Evolutionary conservation across 1,284 basidiomycete species (phyloP).

Genomic region (Ceratobasidium sp.): DNA sequence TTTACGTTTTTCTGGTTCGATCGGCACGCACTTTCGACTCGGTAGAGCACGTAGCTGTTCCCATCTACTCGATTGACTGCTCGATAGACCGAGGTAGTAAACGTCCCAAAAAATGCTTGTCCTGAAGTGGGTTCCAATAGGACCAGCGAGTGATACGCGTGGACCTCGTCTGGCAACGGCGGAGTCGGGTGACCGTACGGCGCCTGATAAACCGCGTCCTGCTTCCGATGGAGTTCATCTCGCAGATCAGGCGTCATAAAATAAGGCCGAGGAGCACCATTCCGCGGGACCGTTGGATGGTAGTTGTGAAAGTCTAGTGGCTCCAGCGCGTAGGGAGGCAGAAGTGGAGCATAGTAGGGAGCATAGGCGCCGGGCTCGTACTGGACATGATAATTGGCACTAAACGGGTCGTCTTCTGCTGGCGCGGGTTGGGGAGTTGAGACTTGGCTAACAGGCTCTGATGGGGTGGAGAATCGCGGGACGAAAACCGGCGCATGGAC

Average conservation of each 20-base stretch:
- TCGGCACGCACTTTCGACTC: conserved; percentile 78
- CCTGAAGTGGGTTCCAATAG: conserved; percentile 68
- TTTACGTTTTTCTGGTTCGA: neutral
- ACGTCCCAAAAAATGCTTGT: conserved; percentile 71
- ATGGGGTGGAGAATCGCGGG: conserved; percentile 2
- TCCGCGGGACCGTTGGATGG: neutral
- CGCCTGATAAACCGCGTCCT: conserved; percentile 70
- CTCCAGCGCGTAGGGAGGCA: conserved; percentile 2
- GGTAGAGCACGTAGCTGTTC: conserved; percentile 74
- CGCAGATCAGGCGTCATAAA: conserved; percentile 79
- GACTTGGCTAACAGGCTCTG: conserved; percentile 41
- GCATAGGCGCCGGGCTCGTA: conserved; percentile 27
- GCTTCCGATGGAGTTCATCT: conserved; percentile 79
- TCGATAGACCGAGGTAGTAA: conserved; percentile 83
- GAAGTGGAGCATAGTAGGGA: conserved; percentile 28
- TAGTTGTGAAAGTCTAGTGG: conserved; percentile 32
- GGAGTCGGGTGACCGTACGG: conserved; percentile 53
- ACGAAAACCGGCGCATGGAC: conserved; percentile 28
- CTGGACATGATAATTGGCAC: conserved; percentile 14
- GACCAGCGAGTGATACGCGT: conserved; percentile 88
- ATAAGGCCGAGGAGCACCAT: conserved; percentile 46
- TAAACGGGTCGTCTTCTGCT: conserved; percentile 12
- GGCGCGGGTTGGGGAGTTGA: conserved; percentile 39
- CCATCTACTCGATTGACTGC: conserved; percentile 84
- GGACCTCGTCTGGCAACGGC: conserved; percentile 83